Conservation (phyloP, 768 basidiomycete genomes). For the Boletus speciosus region DNA sequence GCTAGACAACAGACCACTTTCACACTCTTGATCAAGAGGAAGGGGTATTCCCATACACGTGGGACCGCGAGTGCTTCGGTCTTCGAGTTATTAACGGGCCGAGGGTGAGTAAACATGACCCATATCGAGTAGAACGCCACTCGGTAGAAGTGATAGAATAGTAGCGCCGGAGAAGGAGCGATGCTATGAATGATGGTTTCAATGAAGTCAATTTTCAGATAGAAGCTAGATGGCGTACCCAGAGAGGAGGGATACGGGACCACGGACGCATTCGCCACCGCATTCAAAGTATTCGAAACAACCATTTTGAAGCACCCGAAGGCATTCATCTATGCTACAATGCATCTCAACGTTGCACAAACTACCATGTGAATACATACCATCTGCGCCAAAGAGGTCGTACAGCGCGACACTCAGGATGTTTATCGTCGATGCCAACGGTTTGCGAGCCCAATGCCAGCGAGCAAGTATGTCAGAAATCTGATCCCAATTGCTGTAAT, state of each 20-base stretch:
- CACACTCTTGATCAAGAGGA: slow-evolving; percentile 54
- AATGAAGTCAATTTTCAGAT: neutral
- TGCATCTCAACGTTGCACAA: neutral
- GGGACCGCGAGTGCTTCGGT: slow-evolving; percentile 37
- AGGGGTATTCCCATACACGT: slow-evolving; percentile 62
- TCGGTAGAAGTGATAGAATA: slow-evolving; percentile 89
- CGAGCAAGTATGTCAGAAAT: slow-evolving; percentile 51
- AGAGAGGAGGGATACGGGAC: slow-evolving; percentile 86
- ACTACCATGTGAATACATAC: slow-evolving; percentile 43
- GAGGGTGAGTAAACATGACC: slow-evolving; percentile 73
- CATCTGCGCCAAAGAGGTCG: slow-evolving; percentile 91
- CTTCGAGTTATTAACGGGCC: slow-evolving; percentile 13
- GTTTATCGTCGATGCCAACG: slow-evolving; percentile 81
- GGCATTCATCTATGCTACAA: slow-evolving; percentile 51
- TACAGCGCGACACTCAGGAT: slow-evolving; percentile 92
- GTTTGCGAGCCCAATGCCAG: slow-evolving; percentile 89
- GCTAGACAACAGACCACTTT: slow-evolving; percentile 60
- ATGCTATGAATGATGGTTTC: slow-evolving; percentile 45
- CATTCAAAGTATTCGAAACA: slow-evolving; percentile 98
- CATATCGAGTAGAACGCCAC: slow-evolving; percentile 96
- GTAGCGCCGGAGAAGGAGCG: slow-evolving; percentile 70
- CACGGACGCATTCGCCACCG: slow-evolving; percentile 84
- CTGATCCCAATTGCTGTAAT: slow-evolving; percentile 47
- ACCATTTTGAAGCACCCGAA: slow-evolving; percentile 67
- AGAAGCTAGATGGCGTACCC: slow-evolving; percentile 51